Base-by-base conservation (phyloP, 805 yeast genomes). In the Starmera dryadoides region DNA sequence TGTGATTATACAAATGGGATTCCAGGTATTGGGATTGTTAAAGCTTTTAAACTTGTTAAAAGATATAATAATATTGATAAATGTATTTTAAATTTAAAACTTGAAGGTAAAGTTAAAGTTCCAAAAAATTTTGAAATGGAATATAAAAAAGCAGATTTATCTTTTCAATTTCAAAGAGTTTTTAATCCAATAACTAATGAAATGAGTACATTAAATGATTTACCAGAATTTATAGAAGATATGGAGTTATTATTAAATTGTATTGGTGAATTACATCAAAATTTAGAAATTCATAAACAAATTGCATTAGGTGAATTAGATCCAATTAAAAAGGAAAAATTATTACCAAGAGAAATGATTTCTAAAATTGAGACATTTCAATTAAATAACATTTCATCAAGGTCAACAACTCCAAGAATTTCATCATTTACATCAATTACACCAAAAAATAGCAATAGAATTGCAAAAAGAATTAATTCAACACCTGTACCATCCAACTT, bases 1-100 rank as follows among this genome's bases (percentile, higher is more conserved):
- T 93, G 99, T 62, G 99, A 93, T 59, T 93, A 93, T 54, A 86
- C 96, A 0, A 77, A 77, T 39, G 98, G 99, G 0, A 67, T 93
- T 6, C 74, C 82, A 0, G 81, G 83, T 2, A 69, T 91, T 14
- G 99, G 98, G 0, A 68, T 88, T 9, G 75, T 78, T 34, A 84
- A 81, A 21, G 95, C 97, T 0, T 73, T 83, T 39, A 65, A 63
- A 31, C 56, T 82, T 33, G 79, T 86, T 2, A 66, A 67, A 38
- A 66, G 71, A 40, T 69, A 68, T 49, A 59, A 63, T 18, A 66
- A 69, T 2, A 67, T 81, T 47, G 81, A 80, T 14, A 66, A 75
- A 31, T 73, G 83, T 3, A 44, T 86, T 4, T 57, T 70, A 45
- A 72, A 73, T 18, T 65, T 86, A 40, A 64, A 70, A 40, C 66